Evolutionary conservation across 2,329 filamentous ascomycete genomes (phyloP).

Genomic region (Beauveria rudraprayagi): DNA sequence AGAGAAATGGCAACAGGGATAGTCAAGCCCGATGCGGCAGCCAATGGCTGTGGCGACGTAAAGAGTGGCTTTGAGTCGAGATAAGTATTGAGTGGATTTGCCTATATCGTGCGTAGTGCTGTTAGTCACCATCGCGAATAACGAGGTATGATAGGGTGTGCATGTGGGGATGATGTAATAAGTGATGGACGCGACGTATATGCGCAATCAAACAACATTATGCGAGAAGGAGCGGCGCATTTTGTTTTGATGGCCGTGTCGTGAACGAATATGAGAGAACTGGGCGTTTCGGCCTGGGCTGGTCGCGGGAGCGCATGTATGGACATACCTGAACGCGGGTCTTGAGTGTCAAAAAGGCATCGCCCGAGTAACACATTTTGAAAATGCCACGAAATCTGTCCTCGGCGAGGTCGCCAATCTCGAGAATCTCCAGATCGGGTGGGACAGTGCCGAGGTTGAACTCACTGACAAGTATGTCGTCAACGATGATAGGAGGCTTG

Average conservation of each 20-base stretch:
- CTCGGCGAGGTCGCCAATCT: slow-evolving; percentile 95
- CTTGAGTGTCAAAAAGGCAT: slow-evolving; percentile 90
- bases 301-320: slow-evolving; percentile 11
- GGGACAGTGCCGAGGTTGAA: slow-evolving; percentile 92
- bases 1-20: slow-evolving; percentile 97
- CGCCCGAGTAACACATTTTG: slow-evolving; percentile 97
- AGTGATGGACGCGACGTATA: neutral
- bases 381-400: slow-evolving; percentile 97
- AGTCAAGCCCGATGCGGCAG: slow-evolving; percentile 83
- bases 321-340: slow-evolving; percentile 79
- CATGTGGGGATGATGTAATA: slow-evolving; percentile 1
- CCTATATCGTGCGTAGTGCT: slow-evolving; percentile 38
- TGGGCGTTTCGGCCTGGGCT: neutral
- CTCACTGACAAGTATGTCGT: slow-evolving; percentile 97
- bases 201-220: slow-evolving; percentile 4
- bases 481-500: slow-evolving; percentile 97
- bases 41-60: slow-evolving; percentile 85
- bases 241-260: neutral
- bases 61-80: slow-evolving; percentile 85
- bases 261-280: neutral
- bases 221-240: neutral
- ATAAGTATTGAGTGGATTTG: slow-evolving; percentile 94
- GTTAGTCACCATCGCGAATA: slow-evolving; percentile 4
- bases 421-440: slow-evolving; percentile 90
- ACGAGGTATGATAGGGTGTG: neutral